Percentiles rank a stretch among this genome's conserved stretches.
phyloP scores from a whole-genome alignment of 495 filamentous ascomycete genomes.

The Neurospora intermedia region DNA sequence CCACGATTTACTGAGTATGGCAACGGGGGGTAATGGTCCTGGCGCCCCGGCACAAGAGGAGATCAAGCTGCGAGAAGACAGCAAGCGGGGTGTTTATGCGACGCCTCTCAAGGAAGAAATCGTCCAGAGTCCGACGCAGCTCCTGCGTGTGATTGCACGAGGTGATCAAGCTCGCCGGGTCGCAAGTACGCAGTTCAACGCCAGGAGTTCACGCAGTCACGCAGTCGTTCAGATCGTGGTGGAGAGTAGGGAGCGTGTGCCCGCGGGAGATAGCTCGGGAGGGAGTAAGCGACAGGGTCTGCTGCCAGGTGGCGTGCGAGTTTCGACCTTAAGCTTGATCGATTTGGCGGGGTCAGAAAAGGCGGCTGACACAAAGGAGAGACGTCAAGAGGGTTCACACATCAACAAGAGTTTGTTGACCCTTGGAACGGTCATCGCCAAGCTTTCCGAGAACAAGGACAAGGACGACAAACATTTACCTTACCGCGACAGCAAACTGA shows the following conservation, averaged over 20 bases:
- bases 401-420: slow-evolving; percentile 98
- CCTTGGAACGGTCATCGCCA: slow-evolving; percentile 87
- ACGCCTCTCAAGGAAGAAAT: slow-evolving; percentile 96
- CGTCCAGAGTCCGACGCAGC: slow-evolving; percentile 91
- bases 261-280: slow-evolving; percentile 32
- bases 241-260: slow-evolving; percentile 81
- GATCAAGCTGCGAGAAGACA: slow-evolving; percentile 92
- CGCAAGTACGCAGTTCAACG: slow-evolving; percentile 90
- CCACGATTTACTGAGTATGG: slow-evolving; percentile 77
- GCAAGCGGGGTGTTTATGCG: slow-evolving; percentile 92
- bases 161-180: slow-evolving; percentile 85
- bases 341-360: slow-evolving; percentile 94
- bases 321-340: slow-evolving; percentile 90
- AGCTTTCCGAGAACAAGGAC: slow-evolving; percentile 72
- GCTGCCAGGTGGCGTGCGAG: slow-evolving; percentile 80
- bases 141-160: slow-evolving; percentile 87
- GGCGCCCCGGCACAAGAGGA: slow-evolving; percentile 58
- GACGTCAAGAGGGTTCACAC: slow-evolving; percentile 88
- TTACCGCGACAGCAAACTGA: slow-evolving; percentile 95
- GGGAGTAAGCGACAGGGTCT: slow-evolving; percentile 61
- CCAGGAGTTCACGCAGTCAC: slow-evolving; percentile 91
- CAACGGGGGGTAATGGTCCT: slow-evolving; percentile 33
- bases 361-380: slow-evolving; percentile 89
- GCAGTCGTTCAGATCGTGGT: slow-evolving; percentile 98
- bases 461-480: slow-evolving; percentile 87